Evolutionary conservation across 306 rosid species (phyloP).

Genomic region (Prosopis cineraria): DNA sequence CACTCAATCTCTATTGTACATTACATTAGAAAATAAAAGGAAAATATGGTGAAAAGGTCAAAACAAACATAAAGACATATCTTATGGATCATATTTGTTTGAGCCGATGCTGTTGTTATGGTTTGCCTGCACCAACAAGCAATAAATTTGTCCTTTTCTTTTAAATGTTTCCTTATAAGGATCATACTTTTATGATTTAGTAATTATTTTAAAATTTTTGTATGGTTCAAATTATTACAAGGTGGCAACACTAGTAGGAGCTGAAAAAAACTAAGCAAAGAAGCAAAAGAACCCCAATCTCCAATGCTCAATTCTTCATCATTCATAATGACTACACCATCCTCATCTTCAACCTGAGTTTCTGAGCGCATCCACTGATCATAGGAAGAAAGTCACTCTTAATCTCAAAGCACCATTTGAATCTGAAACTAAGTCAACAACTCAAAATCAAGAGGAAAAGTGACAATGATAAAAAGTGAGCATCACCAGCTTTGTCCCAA

Average conservation of each 20-base stretch:
- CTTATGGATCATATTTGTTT: neutral
- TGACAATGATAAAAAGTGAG: too few relatives aligned
- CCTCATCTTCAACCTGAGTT: too few relatives aligned
- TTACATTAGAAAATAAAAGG: neutral
- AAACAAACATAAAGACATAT: too few relatives aligned
- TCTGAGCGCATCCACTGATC: too few relatives aligned
- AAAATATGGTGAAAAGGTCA: neutral
- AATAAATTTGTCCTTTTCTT: neutral
- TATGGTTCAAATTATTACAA: neutral
- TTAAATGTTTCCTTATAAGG: neutral
- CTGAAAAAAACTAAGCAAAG: neutral
- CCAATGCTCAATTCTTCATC: neutral
- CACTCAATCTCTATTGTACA: neutral
- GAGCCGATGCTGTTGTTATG: neutral
- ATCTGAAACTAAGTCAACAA: too few relatives aligned
- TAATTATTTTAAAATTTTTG: neutral
- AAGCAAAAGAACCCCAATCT: neutral
- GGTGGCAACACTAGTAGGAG: neutral
- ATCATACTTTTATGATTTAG: neutral
- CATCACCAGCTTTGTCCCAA: too few relatives aligned
- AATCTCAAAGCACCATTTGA: too few relatives aligned
- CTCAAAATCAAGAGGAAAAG: too few relatives aligned
- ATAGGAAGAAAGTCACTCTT: too few relatives aligned
- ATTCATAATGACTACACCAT: too few relatives aligned
- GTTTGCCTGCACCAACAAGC: neutral